Evolutionary conservation across 139 green algal species (phyloP), one percentile per base, ranked within the genome.

Genomic region (Chlorella sp.): DNA sequence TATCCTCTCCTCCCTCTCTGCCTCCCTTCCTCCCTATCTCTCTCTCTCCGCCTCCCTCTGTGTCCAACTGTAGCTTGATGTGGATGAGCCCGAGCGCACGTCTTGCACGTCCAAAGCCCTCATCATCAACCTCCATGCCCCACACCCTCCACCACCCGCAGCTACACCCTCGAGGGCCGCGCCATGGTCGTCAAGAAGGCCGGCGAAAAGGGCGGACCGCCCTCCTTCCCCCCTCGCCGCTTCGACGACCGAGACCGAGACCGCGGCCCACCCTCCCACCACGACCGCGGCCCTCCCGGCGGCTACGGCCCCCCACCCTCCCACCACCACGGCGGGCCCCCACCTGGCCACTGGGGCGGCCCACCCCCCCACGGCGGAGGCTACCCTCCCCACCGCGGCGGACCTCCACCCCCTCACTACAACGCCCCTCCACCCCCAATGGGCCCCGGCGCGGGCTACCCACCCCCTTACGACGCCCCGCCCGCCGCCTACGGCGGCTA

Each of bases 101-200:
- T n/a, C n/a, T n/a, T n/a, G n/a, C n/a, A n/a, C n/a, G n/a, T n/a
- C n/a, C n/a, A n/a, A n/a, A n/a, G n/a, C n/a, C n/a, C n/a, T n/a
- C n/a, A n/a, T n/a, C n/a, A n/a, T n/a, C n/a, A n/a, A n/a, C n/a
- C n/a, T n/a, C n/a, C n/a, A n/a, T n/a, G n/a, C n/a, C n/a, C n/a
- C n/a, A n/a, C n/a, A n/a, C n/a, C n/a, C n/a, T n/a, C n/a, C n/a
- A n/a, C n/a, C n/a, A n/a, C n/a, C n/a, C n/a, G n/a, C n/a, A n/a
- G n/a, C n/a, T n/a, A n/a, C 70, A 74, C 67, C 4, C 34, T 85
- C 23, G 84, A 87, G 4, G 74, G 77, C 31, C 85, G 85, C 70
- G 50, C 27, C 22, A 80, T 89, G 24, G 70, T 74, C 20, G 81
- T 89, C 26, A 73, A 79, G 67, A 81, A 80, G 31, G 81, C 84